Evolutionary conservation across 2,329 filamentous ascomycete genomes (phyloP), one percentile per base, ranked within the genome.

Genomic region (Blumeria graminis): DNA sequence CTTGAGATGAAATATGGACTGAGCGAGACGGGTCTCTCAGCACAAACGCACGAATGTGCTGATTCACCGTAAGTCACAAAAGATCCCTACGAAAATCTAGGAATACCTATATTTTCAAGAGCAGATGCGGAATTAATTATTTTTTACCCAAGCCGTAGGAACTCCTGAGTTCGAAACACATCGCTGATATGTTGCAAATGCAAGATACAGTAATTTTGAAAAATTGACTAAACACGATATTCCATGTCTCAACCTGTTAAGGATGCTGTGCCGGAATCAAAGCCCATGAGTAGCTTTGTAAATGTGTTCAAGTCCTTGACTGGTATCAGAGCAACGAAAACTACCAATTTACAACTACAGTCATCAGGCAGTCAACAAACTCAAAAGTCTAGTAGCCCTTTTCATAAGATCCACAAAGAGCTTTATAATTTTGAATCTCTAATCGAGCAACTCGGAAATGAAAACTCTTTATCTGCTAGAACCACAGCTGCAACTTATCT

Each of bases 221-320:
- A 13, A 11, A 53, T 1, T n/a, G 32, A 8, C 33, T 16, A 14
- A 34, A 38, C 38, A 18, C 57, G 52, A 61, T 58, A 56, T 63
- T 71, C 72, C 71, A 82, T 82, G 78, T 74, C 78, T 69, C 75
- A 76, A 59, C 72, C 73, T 64, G 69, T 74, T 62, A 76, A 76
- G 71, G 77, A 81, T 71, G 65, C 70, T 61, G 72, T 73, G 60
- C 72, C 74, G 63, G 78, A 82, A 65, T 70, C 74, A 57, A 76
- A 72, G 68, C 72, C 69, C 63, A 67, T 71, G 43, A 71, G 77
- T 59, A 77, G 76, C 62, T 71, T 82, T 62, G 77, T 76, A 62
- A 76, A 76, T 62, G 78, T 82, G 59, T 78, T 82, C 65, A 80
- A 79, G 63, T 78, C 75, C 62, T 69, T 82, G 62, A 75, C 78